Base-by-base conservation (phyloP, 129 eudicot genomes). In the Helianthus tuberosus region DNA sequence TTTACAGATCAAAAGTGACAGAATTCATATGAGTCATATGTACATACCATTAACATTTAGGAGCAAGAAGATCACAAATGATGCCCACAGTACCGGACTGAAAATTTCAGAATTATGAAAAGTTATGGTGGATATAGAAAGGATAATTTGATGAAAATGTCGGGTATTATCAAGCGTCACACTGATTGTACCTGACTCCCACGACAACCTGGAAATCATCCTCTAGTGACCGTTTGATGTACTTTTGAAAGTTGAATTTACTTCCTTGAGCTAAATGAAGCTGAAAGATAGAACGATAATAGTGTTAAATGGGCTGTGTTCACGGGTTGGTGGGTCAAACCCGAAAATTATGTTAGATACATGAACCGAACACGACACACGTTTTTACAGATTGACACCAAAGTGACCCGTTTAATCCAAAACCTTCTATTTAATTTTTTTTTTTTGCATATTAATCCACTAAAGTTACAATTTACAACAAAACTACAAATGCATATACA, bases 21-120 rank as follows among this genome's bases (percentile, higher is more conserved):
- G 53, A 9, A 53, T 1, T 17, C 5, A 5, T 50, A 35, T 68
- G 69, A 17, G 14, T 35, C 60, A 46, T 69, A 49, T 77, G 54
- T 20, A 66, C 87, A 43, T 57, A 88, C 94, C 94, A 13, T 71
- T 73, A 60, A 95, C 92, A 66, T 95, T 95, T 52, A 95, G 80
- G 81, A 95, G 96, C 92, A 95, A 84, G 83, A 87, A 95, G 77
- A 95, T 77, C 76, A 95, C 92, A 69, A 95, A 95, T 5, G 99
- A 89, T 69, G 85, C 90, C 99, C 99, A 95, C 27, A 95, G 74
- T 14, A 91, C 87, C 36, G 99, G 97, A 79, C 99, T 94, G 93
- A 69, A 75, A 47, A 69, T 58, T 60, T 20, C 55, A 59, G 29
- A 16, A 15, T 25, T 41, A 69, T 23, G n/a, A 11, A 69, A 27